Evolutionary conservation across 805 yeast genomes (phyloP).

Genomic region (Candida insectorum): DNA sequence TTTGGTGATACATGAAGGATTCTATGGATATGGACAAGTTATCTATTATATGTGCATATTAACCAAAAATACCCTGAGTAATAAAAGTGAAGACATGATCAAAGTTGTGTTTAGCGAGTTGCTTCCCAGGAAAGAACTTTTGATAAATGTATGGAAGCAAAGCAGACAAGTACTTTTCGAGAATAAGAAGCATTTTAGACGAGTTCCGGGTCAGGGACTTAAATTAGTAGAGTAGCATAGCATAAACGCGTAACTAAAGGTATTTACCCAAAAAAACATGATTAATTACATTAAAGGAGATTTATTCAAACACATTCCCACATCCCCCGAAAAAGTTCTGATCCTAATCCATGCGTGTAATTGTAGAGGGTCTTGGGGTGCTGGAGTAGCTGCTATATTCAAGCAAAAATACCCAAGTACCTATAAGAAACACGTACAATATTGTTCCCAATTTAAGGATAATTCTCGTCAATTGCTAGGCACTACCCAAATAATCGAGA

Average conservation of each 20-base stretch:
- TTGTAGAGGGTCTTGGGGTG: conserved; percentile 79
- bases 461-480: conserved; percentile 46
- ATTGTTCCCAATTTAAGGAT: conserved; percentile 31
- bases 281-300: conserved; percentile 43
- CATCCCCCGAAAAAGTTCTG: conserved; percentile 24
- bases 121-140: conserved; percentile 39
- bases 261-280: too few relatives aligned
- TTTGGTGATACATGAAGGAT: conserved; percentile 73
- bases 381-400: conserved; percentile 70
- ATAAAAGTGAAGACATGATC: conserved; percentile 13
- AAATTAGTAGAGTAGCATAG: conserved; percentile 12
- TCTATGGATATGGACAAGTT: conserved; percentile 61
- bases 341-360: conserved; percentile 79
- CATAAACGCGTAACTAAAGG: too few relatives aligned
- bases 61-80: conserved; percentile 29
- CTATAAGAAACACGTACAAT: conserved; percentile 43
- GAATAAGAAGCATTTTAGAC: conserved; percentile 24
- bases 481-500: conserved; percentile 44
- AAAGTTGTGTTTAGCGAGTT: conserved; percentile 41
- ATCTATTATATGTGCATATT: conserved; percentile 61
- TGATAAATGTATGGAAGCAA: conserved; percentile 36
- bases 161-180: conserved; percentile 38
- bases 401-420: conserved; percentile 54
- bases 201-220: conserved; percentile 37
- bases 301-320: conserved; percentile 38